A percentile compares a stretch with the other conserved stretches of the same genome.
Evolutionary conservation across 371 early-diverging fungal species (phyloP).

Genomic region (Hamiltosporidium tvaerminnensis): DNA sequence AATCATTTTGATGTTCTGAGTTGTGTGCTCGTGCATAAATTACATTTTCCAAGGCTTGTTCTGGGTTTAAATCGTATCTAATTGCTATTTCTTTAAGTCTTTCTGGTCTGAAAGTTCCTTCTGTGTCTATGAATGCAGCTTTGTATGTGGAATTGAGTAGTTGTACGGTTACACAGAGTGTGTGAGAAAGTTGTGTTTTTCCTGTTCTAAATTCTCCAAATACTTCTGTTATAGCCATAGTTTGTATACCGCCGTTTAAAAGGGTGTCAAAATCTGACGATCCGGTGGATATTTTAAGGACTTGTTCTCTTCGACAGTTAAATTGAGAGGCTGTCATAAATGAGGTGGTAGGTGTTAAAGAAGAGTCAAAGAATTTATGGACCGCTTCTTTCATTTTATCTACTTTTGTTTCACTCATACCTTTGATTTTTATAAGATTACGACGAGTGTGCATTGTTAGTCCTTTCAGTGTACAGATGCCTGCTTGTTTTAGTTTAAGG

Average conservation of each 20-base stretch:
- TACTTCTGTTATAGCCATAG: conserved; percentile 68
- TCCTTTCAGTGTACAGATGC: conserved; percentile 65
- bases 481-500: conserved; percentile 62
- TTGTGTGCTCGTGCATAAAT: conserved; percentile 61
- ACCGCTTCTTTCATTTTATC: conserved; percentile 68
- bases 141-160: conserved; percentile 52
- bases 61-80: conserved; percentile 60
- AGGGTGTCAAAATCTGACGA: conserved; percentile 32
- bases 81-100: conserved; percentile 60
- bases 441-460: conserved; percentile 64
- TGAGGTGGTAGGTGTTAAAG: too few species aligned
- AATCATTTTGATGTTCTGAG: conserved; percentile 65
- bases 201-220: conserved; percentile 62
- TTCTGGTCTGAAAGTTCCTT: conserved; percentile 63
- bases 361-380: conserved; percentile 45
- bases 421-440: conserved; percentile 60
- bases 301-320: conserved; percentile 13
- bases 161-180: conserved; percentile 62
- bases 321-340: conserved; percentile 31
- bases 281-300: conserved; percentile 32
- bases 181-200: conserved; percentile 64
- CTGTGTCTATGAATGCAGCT: conserved; percentile 65
- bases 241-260: conserved; percentile 63
- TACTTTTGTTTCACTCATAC: conserved; percentile 66
- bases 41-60: conserved; percentile 43